Base-by-base conservation (phyloP, 192 early-diverging fungal species). In the Entomortierella chlamydospora region DNA sequence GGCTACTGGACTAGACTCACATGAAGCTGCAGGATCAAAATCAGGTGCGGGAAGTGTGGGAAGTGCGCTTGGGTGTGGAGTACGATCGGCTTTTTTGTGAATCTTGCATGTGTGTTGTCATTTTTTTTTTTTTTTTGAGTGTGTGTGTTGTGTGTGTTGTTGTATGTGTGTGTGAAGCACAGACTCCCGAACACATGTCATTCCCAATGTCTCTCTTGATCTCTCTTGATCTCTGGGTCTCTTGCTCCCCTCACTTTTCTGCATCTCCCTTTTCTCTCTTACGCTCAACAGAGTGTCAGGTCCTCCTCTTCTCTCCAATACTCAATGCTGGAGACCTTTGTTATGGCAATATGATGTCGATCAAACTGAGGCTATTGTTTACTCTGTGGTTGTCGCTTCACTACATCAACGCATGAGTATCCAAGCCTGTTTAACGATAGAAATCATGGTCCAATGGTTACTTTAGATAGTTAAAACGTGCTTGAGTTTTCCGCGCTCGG, bases 161-260 rank as follows among this genome's bases (percentile, higher is more conserved):
- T n/a, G n/a, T n/a, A n/a, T n/a, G n/a, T 43, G 8, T 26, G 17
- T 57, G 12, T n/a, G 52, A 49, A 59, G 72, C 72, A 68, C 72
- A 76, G 72, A 76, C 64, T 61, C 42, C 39, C 51, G 50, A 76
- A 64, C 72, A 76, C 72, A 76, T 76, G 72, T 62, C 72, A 76
- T 59, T 43, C 34, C 23, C n/a, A 28, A 18, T 61, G 18, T 33
- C 49, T 45, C 56, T 54, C n/a, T 22, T 39, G n/a, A 18, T 59
- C 18, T 18, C n/a, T n/a, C n/a, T n/a, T n/a, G n/a, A n/a, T n/a
- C n/a, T 17, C 49, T 33, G 22, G 49, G 49, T 50, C 39, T 31
- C 30, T 50, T 13, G 20, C 18, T 42, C 51, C 45, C 29, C 50
- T 45, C 29, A 20, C 52, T 34, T 50, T 45, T n/a, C n/a, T n/a